A percentile compares a stretch with the other conserved stretches of the same genome.
Evolutionary conservation across 306 rosid genomes (phyloP).

Genomic region (Quercus mongolica): DNA sequence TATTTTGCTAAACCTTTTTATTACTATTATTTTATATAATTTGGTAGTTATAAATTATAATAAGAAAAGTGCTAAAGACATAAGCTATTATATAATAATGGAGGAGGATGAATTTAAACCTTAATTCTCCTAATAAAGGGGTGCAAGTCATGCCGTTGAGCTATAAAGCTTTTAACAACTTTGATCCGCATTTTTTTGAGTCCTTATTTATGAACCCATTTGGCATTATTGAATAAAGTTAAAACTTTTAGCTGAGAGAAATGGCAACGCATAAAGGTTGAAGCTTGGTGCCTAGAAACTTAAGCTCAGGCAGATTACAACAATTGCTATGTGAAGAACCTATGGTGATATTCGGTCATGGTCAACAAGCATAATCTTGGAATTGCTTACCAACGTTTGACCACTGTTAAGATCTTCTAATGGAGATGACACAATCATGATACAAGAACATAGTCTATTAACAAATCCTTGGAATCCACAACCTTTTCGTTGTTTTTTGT

Average conservation of each 20-base stretch:
- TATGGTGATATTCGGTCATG: slow-evolving; percentile 8
- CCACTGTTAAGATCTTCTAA: not conserved
- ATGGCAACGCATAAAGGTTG: slow-evolving; percentile 23
- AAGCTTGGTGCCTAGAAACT: slow-evolving; percentile 13
- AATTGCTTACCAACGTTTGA: not conserved
- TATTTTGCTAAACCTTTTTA: too few species aligned
- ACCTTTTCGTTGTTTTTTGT: not conserved
- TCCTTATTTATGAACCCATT: too few species aligned
- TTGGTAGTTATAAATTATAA: too few species aligned
- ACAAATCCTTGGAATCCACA: not conserved
- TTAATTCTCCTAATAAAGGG: too few species aligned
- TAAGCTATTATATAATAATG: too few species aligned
- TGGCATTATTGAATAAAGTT: too few species aligned
- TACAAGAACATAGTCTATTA: not conserved
- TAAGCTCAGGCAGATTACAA: slow-evolving; percentile 16
- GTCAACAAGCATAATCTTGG: not conserved
- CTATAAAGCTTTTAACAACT: too few species aligned
- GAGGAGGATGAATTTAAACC: too few species aligned
- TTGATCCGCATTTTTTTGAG: too few species aligned
- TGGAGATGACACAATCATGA: not conserved
- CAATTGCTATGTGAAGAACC: slow-evolving; percentile 14
- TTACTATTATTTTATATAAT: too few species aligned
- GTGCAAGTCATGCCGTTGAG: too few species aligned
- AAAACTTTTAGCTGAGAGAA: slow-evolving; percentile 24
- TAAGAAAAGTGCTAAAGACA: too few species aligned